Evolutionary conservation across 768 basidiomycete genomes (phyloP).

Genomic region (Suillus plorans): DNA sequence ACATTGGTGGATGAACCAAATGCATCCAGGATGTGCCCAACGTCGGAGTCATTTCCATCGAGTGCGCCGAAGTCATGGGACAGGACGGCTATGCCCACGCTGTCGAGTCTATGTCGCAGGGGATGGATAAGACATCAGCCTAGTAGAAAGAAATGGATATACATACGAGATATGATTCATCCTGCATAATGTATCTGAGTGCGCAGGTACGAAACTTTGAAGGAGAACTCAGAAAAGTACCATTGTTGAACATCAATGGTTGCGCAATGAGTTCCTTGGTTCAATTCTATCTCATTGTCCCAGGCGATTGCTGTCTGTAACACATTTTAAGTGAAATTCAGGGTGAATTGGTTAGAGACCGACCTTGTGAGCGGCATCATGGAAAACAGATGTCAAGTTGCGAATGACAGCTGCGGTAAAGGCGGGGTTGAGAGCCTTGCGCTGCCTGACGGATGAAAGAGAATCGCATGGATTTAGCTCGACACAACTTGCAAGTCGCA

Average conservation of each 20-base stretch:
- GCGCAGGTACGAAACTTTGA: background rate
- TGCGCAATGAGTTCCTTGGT: background rate
- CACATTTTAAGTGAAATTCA: background rate
- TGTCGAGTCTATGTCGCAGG: conserved; percentile 36
- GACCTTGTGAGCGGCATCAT: conserved; percentile 53
- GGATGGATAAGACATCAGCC: background rate
- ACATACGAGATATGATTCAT: background rate
- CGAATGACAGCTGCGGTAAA: conserved; percentile 54
- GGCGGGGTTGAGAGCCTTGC: conserved; percentile 50
- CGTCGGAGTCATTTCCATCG: conserved; percentile 31
- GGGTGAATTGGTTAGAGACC: background rate
- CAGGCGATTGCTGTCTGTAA: background rate
- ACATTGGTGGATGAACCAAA: conserved; percentile 18
- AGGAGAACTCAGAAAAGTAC: background rate
- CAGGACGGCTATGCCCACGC: conserved; percentile 45
- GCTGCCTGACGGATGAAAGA: conserved; percentile 33
- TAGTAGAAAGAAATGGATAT: background rate
- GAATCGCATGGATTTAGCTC: background rate
- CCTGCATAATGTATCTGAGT: background rate
- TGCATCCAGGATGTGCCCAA: conserved; percentile 27
- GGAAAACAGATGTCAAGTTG: conserved; percentile 45
- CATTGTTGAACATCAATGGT: background rate
- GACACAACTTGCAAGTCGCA: no score
- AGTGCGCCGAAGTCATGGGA: conserved; percentile 45
- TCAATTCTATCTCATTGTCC: background rate